Evolutionary conservation across 164 flowering plant species (phyloP).

Genomic region (Hamamelis virginiana): DNA sequence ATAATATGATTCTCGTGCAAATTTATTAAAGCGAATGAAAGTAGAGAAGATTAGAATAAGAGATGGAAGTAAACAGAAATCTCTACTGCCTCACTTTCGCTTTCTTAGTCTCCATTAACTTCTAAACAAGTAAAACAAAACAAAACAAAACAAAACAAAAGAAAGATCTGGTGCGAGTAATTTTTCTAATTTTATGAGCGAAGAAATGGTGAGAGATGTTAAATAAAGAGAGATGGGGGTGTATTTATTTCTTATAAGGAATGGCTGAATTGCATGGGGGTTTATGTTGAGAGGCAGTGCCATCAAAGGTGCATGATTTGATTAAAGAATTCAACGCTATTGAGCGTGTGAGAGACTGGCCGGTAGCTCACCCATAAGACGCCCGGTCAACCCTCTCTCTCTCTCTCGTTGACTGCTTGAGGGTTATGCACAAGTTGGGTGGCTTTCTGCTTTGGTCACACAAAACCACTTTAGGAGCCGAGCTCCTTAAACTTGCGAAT

Average conservation of each 20-base stretch:
- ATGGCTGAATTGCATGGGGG: slow-evolving; percentile 21
- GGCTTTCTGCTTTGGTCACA: slow-evolving; percentile 23
- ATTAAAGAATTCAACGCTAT: slow-evolving; percentile 98
- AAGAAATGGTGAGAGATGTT: background rate
- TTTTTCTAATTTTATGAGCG: background rate
- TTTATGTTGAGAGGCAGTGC: background rate
- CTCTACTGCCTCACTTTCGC: background rate
- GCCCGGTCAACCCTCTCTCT: slow-evolving; percentile 67
- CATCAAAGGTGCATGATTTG: slow-evolving; percentile 79
- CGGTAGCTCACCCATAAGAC: slow-evolving; percentile 97
- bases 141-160: background rate
- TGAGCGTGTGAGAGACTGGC: slow-evolving; percentile 80
- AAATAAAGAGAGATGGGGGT: background rate
- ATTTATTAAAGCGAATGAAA: background rate
- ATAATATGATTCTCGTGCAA: too few species aligned
- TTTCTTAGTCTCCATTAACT: too few species aligned
- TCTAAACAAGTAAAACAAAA: background rate
- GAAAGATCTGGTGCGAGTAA: background rate
- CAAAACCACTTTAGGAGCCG: slow-evolving; percentile 9
- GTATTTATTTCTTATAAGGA: slow-evolving; percentile 3
- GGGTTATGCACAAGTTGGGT: slow-evolving; percentile 4
- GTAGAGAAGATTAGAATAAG: background rate
- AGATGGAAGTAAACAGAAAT: background rate
- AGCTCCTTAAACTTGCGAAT: background rate
- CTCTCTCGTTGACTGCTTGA: slow-evolving; percentile 18